Evolutionary conservation across 768 basidiomycete species (phyloP).

Genomic region (Daedalea quercina): DNA sequence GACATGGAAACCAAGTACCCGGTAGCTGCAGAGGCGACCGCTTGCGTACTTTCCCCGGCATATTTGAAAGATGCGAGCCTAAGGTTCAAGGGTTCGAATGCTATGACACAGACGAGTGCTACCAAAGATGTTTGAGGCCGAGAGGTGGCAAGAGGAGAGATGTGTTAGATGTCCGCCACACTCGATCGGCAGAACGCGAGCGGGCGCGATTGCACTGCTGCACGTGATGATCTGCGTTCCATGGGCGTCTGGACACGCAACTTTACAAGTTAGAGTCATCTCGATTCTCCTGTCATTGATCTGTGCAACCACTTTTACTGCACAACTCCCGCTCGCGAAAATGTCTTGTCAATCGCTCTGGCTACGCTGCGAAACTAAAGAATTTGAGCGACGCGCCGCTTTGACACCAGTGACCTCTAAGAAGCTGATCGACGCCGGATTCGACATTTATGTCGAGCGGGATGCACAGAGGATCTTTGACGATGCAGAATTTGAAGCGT

Average conservation of each 20-base stretch:
- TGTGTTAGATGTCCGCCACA: not conserved
- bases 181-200: not conserved
- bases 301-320: conserved; percentile 1
- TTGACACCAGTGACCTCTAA: conserved; percentile 90
- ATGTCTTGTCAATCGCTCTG: conserved; percentile 62
- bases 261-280: conserved; percentile 4
- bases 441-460: conserved; percentile 86
- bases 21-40: conserved; percentile 25
- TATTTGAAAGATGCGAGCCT: not conserved
- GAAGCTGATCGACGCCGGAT: conserved; percentile 82
- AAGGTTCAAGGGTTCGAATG: too few relatives aligned
- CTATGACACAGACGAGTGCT: not conserved
- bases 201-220: not conserved
- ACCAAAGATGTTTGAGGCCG: not conserved
- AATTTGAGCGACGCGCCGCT: conserved; percentile 88
- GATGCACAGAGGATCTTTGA: conserved; percentile 93
- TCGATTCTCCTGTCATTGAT: not conserved
- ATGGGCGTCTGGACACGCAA: not conserved
- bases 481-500: conserved; percentile 90
- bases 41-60: conserved; percentile 18
- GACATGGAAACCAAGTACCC: conserved; percentile 15
- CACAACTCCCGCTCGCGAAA: not conserved
- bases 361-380: conserved; percentile 97
- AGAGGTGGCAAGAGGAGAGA: not conserved
- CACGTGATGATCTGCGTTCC: not conserved